A percentile compares a stretch with the other conserved stretches of the same genome.
Conservation (phyloP, 768 basidiomycete genomes). For the Hericium coralloides region DNA sequence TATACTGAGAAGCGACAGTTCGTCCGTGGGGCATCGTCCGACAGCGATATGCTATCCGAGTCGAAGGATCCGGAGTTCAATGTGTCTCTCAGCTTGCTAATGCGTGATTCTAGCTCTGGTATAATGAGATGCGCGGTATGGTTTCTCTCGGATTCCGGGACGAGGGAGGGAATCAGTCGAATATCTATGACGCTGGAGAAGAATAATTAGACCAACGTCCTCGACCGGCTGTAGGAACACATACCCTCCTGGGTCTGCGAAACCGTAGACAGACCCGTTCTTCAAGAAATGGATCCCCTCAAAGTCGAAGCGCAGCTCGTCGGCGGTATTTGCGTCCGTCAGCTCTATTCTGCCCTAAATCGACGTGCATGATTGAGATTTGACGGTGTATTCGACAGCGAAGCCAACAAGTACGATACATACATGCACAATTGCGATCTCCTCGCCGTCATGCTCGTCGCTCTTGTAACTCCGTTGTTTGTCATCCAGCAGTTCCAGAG, state of each 20-base stretch:
- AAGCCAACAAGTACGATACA: slow-evolving; percentile 16
- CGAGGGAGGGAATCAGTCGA: slow-evolving; percentile 5
- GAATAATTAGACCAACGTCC: background rate
- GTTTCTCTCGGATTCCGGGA: slow-evolving; percentile 2
- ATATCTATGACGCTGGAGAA: slow-evolving; percentile 3
- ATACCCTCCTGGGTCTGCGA: slow-evolving; percentile 58
- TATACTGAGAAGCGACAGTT: slow-evolving; percentile 59
- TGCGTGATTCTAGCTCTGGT: slow-evolving; percentile 7
- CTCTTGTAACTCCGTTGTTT: slow-evolving; percentile 23
- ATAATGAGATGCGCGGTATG: slow-evolving; percentile 10
- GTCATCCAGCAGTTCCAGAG: slow-evolving; percentile 19
- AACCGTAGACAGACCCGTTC: slow-evolving; percentile 71
- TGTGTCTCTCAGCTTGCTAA: slow-evolving; percentile 2
- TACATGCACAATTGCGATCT: slow-evolving; percentile 59
- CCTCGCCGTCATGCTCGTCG: slow-evolving; percentile 20
- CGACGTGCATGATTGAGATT: slow-evolving; percentile 1
- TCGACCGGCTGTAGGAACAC: slow-evolving; percentile 9
- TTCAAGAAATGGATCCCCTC: slow-evolving; percentile 68
- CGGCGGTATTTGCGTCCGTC: slow-evolving; percentile 38
- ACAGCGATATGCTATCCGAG: background rate
- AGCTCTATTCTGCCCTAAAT: slow-evolving; percentile 65
- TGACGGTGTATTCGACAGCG: background rate
- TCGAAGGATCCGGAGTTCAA: slow-evolving; percentile 4
- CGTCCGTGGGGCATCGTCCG: slow-evolving; percentile 24
- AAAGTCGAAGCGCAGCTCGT: slow-evolving; percentile 62